Percentiles rank a stretch among this genome's conserved stretches.
Evolutionary conservation across 2,329 filamentous ascomycete genomes (phyloP).

Genomic region (Epicoccum sorghinum): DNA sequence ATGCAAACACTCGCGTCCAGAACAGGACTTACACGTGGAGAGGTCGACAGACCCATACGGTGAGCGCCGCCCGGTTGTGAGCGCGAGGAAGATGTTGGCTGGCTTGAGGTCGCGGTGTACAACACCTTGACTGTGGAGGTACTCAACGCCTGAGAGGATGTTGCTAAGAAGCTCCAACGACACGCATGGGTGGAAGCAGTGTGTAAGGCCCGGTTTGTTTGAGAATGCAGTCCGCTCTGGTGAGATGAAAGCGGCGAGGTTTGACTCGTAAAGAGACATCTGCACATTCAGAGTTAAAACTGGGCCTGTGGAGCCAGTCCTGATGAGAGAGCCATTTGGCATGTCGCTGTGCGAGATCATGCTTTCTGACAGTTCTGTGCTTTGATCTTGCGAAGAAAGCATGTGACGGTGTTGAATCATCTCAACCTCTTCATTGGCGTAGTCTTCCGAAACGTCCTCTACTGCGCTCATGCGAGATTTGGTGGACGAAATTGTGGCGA

Average conservation of each 20-base stretch:
- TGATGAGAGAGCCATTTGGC: constrained; percentile 27
- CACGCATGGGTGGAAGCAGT: constrained; percentile 67
- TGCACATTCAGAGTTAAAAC: constrained; percentile 67
- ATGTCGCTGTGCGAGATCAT: constrained; percentile 48
- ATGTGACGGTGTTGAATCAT: constrained; percentile 49
- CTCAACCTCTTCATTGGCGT: constrained; percentile 57
- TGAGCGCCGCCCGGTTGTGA: constrained; percentile 43
- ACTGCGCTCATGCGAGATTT: constrained; percentile 50
- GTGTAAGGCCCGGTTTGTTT: constrained; percentile 45
- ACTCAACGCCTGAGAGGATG: constrained; percentile 68
- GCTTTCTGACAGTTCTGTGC: constrained; percentile 34
- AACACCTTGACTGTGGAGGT: constrained; percentile 66
- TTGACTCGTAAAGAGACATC: constrained; percentile 69
- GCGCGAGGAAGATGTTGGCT: constrained; percentile 69
- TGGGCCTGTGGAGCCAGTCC: constrained; percentile 29
- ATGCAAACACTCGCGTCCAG: constrained; percentile 44
- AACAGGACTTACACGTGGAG: constrained; percentile 55
- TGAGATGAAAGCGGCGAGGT: constrained; percentile 64
- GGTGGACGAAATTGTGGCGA: constrained; percentile 49
- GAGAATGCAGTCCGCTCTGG: constrained; percentile 20
- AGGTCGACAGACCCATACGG: constrained; percentile 56
- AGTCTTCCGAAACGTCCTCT: constrained; percentile 41
- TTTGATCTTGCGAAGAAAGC: constrained; percentile 26
- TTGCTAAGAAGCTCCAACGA: constrained; percentile 64
- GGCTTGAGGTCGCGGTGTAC: constrained; percentile 73